Base-by-base conservation (phyloP, 2,329 filamentous ascomycete genomes). In the Scytalidium lignicola region DNA sequence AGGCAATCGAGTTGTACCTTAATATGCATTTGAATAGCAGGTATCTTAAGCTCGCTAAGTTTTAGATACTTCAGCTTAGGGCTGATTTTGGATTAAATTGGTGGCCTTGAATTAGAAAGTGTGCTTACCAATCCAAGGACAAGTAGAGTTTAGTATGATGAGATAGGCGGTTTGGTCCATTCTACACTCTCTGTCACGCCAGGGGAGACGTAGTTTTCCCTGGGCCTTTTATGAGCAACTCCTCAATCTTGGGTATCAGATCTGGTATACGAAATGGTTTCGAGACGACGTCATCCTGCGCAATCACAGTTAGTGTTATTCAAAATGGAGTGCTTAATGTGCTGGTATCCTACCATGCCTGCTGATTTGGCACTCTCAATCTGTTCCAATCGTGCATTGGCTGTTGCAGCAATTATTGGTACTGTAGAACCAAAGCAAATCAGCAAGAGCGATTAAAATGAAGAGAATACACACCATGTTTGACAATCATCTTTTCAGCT, bases 381-480 rank as follows among this genome's bases (percentile, higher is more conserved):
- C 66, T 91, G 86, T 70, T 89, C 85, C 3, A 79, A 78, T 61
- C 88, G 74, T 32, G 86, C 87, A 65, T 91, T 91, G 2, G 88
- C 88, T 32, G 87, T 91, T n/a, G 88, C 85, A n/a, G 84, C 86
- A 57, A 90, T 87, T 57, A 89, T 87, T 2, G 86, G 85, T n/a
- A 89, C 79, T 37, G n/a, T n/a, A 5, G 32, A 37, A 5, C 12
- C 32, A 37, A n/a, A 17, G 32, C 15, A n/a, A 9, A 0, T 74
- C 23, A 26, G 32, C n/a, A 8, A 37, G 32, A n/a, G 7, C n/a
- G 6, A 37, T 37, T n/a, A 8, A n/a, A 37, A 5, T 15, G n/a
- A 13, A 37, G 12, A 15, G 32, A 13, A 37, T 15, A 37, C 32
- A 5, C 5, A 37, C 32, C 32, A 2, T 86, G 84, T 47, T 73